Evolutionary conservation across 371 early-diverging fungal species (phyloP).

Genomic region (Mortierella polycephala): DNA sequence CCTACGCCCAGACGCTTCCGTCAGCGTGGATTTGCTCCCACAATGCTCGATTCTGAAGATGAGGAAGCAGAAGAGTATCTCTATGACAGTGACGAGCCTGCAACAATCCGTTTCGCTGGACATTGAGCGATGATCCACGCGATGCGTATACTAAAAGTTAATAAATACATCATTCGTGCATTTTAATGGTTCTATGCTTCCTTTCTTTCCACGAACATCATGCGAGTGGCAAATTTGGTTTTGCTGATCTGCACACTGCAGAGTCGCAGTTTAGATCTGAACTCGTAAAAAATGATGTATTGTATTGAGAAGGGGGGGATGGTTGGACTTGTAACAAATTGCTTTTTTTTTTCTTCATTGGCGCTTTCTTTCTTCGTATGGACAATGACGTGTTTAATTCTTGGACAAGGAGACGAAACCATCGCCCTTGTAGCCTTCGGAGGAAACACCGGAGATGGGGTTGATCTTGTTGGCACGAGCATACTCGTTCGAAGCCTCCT

Average conservation of each 20-base stretch:
- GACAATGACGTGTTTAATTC: background rate
- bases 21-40: slow-evolving; percentile 8
- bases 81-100: slow-evolving; percentile 48
- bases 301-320: background rate
- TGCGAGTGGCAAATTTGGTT: too few relatives aligned
- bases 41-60: slow-evolving; percentile 10
- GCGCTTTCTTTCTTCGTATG: too few relatives aligned
- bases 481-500: slow-evolving; percentile 87
- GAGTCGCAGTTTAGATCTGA: too few relatives aligned
- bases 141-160: too few relatives aligned
- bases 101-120: slow-evolving; percentile 36
- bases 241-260: too few relatives aligned
- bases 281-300: background rate
- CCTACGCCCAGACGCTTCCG: slow-evolving; percentile 34
- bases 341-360: slow-evolving; percentile 5
- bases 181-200: too few relatives aligned
- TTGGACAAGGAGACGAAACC: slow-evolving; percentile 1
- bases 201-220: too few relatives aligned
- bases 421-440: slow-evolving; percentile 58
- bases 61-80: slow-evolving; percentile 43
- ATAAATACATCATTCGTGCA: too few relatives aligned
- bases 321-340: slow-evolving; percentile 26
- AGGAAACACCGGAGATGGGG: slow-evolving; percentile 90
- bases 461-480: slow-evolving; percentile 88
- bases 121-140: background rate